Conservation (phyloP, 306 rosid genomes). For the Cyamopsis tetragonoloba region DNA sequence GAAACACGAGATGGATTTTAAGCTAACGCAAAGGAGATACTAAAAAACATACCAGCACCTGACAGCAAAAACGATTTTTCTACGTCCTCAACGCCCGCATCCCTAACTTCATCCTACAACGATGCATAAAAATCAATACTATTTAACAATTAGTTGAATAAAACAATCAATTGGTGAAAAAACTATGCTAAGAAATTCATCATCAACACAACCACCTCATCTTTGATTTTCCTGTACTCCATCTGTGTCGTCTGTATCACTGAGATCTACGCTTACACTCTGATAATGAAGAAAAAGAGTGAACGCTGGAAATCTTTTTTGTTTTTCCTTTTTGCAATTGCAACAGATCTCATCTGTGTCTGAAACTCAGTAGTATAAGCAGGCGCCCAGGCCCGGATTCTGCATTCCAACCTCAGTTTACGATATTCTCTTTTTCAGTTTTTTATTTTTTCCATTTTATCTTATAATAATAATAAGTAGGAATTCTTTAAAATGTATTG, state of each 20-base stretch:
- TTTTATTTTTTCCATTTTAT: too few relatives aligned
- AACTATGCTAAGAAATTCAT: neutral
- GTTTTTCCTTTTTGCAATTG: neutral
- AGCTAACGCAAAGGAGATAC: neutral
- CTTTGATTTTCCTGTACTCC: constrained; percentile 88
- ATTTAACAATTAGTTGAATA: neutral
- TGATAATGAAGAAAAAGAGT: neutral
- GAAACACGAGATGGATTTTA: neutral
- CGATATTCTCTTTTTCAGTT: too few relatives aligned
- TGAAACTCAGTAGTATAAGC: neutral
- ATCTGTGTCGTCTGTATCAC: constrained; percentile 24
- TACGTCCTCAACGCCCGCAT: neutral
- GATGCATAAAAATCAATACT: neutral
- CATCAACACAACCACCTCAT: constrained; percentile 41
- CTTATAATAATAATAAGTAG: too few relatives aligned
- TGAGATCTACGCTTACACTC: constrained; percentile 15
- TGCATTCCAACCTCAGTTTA: neutral
- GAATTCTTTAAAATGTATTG: too few relatives aligned
- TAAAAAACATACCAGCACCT: neutral
- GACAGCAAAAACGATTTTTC: constrained; percentile 26
- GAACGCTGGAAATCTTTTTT: neutral
- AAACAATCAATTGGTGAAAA: neutral
- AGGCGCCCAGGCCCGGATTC: neutral
- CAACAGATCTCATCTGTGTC: constrained; percentile 11
- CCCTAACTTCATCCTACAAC: constrained; percentile 27